A percentile compares a stretch with the other conserved stretches of the same genome.
phyloP scores from a whole-genome alignment of 345 rosid species.

The Gossypium anomalum region DNA sequence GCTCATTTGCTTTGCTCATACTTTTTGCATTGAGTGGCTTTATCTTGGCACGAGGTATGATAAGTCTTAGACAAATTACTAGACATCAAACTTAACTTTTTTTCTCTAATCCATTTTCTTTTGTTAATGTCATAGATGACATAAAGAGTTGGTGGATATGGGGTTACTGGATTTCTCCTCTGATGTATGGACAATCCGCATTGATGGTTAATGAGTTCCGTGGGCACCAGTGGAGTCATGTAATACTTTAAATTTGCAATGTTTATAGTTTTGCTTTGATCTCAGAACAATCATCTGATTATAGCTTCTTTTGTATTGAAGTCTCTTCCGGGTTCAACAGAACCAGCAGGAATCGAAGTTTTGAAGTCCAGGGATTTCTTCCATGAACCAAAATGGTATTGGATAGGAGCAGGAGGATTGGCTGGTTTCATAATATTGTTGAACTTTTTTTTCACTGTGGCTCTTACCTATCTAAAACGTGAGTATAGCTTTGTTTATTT shows the following conservation, averaged over 20 bases:
- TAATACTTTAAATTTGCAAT: conserved; percentile 25
- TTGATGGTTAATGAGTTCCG: conserved; percentile 61
- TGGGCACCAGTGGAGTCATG: conserved; percentile 59
- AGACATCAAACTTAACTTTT: not conserved
- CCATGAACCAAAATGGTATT: conserved; percentile 52
- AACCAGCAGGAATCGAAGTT: conserved; percentile 40
- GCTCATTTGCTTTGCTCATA: conserved; percentile 47
- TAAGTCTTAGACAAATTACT: not conserved
- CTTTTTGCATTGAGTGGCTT: conserved; percentile 59
- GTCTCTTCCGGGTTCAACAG: conserved; percentile 23
- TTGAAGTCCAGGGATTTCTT: conserved; percentile 43
- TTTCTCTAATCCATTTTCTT: not conserved
- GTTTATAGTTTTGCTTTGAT: not conserved
- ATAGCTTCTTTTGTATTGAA: not conserved
- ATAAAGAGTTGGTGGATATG: conserved; percentile 88
- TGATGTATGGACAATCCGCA: conserved; percentile 80
- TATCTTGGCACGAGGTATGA: conserved; percentile 48
- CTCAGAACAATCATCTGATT: not conserved
- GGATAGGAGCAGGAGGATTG: conserved; percentile 59
- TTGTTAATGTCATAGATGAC: conserved; percentile 39
- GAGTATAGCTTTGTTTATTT: conserved; percentile 21
- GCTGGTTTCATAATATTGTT: conserved; percentile 48
- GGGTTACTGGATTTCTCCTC: conserved; percentile 78
- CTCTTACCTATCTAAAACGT: conserved; percentile 53
- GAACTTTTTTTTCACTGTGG: conserved; percentile 40